A percentile compares a stretch with the other conserved stretches of the same genome.
Conservation (phyloP, 208 protist genomes). For the Acanthamoeba triangularis region DNA sequence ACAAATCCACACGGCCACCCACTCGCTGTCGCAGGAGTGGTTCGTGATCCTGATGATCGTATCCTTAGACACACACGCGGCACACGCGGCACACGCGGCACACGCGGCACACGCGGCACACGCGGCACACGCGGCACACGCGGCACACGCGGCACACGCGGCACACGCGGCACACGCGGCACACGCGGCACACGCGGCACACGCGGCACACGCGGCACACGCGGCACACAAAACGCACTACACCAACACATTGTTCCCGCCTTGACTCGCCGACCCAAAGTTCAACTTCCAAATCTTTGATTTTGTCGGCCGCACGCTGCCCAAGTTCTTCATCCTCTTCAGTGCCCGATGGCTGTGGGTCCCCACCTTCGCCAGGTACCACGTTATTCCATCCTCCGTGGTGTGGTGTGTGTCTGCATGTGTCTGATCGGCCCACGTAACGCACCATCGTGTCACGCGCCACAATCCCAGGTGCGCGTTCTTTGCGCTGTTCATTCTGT, state of each 20-base stretch:
- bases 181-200: too few relatives aligned
- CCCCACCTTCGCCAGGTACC: slow-evolving; percentile 65
- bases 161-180: too few relatives aligned
- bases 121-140: too few relatives aligned
- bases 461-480: slow-evolving; percentile 1
- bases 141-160: too few relatives aligned
- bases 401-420: neutral
- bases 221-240: too few relatives aligned
- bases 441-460: neutral
- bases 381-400: neutral
- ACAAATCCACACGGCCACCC: neutral
- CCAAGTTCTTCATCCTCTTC: slow-evolving; percentile 80
- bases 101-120: too few relatives aligned
- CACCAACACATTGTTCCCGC: neutral
- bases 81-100: too few relatives aligned
- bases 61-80: neutral
- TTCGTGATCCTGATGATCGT: slow-evolving; percentile 75
- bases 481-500: slow-evolving; percentile 81
- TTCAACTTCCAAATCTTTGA: slow-evolving; percentile 83
- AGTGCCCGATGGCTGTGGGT: slow-evolving; percentile 78
- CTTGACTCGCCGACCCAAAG: neutral
- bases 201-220: too few relatives aligned
- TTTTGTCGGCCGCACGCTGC: slow-evolving; percentile 79
- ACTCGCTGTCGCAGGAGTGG: slow-evolving; percentile 40
- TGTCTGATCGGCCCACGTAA: too few relatives aligned